phyloP scores from a whole-genome alignment of 2,329 filamentous ascomycete genomes.

The Elsinoe arachidis region DNA sequence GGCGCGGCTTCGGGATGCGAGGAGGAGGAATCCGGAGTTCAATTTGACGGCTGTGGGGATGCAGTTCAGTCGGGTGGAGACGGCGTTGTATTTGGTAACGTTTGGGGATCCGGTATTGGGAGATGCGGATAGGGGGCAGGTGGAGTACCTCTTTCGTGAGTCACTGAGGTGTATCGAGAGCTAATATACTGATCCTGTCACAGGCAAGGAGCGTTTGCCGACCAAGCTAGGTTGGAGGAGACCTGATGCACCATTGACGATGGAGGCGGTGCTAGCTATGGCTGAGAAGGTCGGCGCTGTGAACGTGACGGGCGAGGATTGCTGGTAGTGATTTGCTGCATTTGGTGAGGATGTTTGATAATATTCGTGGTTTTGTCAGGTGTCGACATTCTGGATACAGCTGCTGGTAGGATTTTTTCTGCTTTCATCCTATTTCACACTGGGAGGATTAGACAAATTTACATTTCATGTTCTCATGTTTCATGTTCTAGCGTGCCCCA shows the following conservation, averaged over 20 bases:
- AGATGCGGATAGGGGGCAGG: slow-evolving; percentile 27
- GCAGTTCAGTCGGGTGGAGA: slow-evolving; percentile 31
- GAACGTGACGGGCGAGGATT: not conserved
- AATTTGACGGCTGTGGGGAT: slow-evolving; percentile 27
- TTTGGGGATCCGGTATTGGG: slow-evolving; percentile 29
- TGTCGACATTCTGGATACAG: too few species aligned
- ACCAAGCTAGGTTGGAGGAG: not conserved
- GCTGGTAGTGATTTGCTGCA: not conserved
- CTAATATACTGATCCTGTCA: not conserved
- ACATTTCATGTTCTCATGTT: too few species aligned
- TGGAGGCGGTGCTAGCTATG: not conserved
- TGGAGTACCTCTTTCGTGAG: slow-evolving; percentile 30
- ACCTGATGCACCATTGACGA: not conserved
- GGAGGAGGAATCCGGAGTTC: slow-evolving; percentile 26
- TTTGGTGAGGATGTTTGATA: not conserved
- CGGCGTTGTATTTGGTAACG: slow-evolving; percentile 29
- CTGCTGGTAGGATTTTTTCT: too few species aligned
- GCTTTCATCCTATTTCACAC: too few species aligned
- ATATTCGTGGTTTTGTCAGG: too few species aligned
- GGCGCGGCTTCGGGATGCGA: slow-evolving; percentile 23
- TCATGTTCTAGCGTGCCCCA: too few species aligned
- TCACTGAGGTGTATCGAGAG: slow-evolving; percentile 15
- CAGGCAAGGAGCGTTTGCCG: not conserved
- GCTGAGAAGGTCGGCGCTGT: not conserved
- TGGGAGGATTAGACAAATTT: too few species aligned